Conservation (phyloP, 2,329 filamentous ascomycete genomes). For the Talaromyces sp. region DNA sequence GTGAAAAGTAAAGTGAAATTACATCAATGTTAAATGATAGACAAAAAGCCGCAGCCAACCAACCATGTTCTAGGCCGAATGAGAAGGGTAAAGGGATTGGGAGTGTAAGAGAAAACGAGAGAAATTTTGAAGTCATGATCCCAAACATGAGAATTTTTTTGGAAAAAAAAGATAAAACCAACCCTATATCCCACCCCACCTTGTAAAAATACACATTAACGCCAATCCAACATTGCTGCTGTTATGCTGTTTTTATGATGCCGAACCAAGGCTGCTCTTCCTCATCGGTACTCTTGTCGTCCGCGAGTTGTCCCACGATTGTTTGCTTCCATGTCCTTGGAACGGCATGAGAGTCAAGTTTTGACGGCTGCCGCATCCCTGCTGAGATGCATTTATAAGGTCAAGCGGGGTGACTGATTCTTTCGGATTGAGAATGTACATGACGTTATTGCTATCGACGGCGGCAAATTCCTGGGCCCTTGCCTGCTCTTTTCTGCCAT, state of each 20-base stretch:
- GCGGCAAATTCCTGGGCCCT: conserved; percentile 27
- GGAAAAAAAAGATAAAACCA: background rate
- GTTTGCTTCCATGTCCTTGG: background rate
- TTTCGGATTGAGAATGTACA: conserved; percentile 25
- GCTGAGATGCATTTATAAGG: conserved; percentile 28
- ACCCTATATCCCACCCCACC: background rate
- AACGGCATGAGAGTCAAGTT: background rate
- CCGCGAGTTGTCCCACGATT: background rate
- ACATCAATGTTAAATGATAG: background rate
- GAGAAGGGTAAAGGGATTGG: background rate
- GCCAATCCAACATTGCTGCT: background rate
- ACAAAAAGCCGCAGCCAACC: background rate
- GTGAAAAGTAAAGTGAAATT: background rate
- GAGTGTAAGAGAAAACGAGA: background rate
- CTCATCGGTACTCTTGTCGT: background rate
- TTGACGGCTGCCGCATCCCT: conserved; percentile 1
- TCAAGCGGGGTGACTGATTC: conserved; percentile 23
- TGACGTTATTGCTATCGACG: conserved; percentile 31
- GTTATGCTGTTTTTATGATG: background rate
- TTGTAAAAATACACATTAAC: background rate
- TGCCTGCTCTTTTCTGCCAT: conserved; percentile 9
- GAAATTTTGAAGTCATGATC: background rate
- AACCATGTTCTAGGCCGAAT: background rate
- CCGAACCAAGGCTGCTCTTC: background rate
- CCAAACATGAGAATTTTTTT: background rate